Evolutionary conservation across 2,329 filamentous ascomycete species (phyloP), one percentile per base, ranked within the genome.

Genomic region (Trichoderma asperellum): DNA sequence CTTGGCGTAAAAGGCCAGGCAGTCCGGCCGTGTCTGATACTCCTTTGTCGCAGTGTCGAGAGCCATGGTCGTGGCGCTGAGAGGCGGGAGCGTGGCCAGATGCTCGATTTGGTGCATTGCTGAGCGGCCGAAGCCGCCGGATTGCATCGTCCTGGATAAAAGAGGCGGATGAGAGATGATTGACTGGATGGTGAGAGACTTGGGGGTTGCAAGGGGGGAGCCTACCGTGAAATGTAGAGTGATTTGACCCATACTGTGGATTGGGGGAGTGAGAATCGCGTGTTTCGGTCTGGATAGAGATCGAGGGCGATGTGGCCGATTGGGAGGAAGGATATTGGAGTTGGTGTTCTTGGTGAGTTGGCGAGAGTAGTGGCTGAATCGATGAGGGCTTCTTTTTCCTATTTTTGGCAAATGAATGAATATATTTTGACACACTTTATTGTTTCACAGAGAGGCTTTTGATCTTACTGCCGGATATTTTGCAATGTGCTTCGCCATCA

Each of bases 291-390:
- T 2, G 76, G 72, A 24, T 77, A 76, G 21, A 75, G 59, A 55
- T 81, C 79, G 4, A 83, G 74, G 8, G 78, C 79, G 21, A 81
- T 75, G 73, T 83, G 81, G 12, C 82, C 81, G 60, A 83, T 75
- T n/a, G 82, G 81, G 5, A 74, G 68, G 72, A 82, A 82, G 34
- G 69, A 57, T 18, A 65, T 70, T 18, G 69, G 69, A 21, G 77
- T 79, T 32, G 80, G 77, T 16, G 75, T 72, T 43, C 79, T 73
- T 34, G 72, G 72, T 1, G 73, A 68, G 4, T 74, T 74, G 59
- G 75, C 75, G 57, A 80, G 47, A 24, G 74, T 73, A 6, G 70
- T 60, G 40, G 80, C 78, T 8, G 78, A 79, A 71, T 83, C 81
- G n/a, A 57, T 71, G 35, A 83, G 74, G 10, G 75, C 70, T 5